Base-by-base conservation (phyloP, 352 stramenopile species). In the Phytophthora boehmeriae region DNA sequence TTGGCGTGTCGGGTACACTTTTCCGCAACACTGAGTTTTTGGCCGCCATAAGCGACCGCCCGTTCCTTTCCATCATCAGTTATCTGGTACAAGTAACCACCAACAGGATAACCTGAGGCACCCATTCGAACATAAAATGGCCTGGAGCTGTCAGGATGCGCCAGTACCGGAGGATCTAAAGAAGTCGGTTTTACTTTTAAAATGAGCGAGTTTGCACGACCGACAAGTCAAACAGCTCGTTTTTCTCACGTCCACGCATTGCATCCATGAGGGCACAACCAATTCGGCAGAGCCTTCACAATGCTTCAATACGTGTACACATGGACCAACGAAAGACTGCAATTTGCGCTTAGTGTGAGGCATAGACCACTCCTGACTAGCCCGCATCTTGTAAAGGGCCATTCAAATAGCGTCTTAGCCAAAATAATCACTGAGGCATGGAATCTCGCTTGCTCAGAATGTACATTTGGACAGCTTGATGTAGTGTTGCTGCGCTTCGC, bases 91-190 rank as follows among this genome's bases (percentile, higher is more conserved):
- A 54, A 16, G 10, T 54, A 62, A 5, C 34, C 43, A 11, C 43
- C 32, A 9, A 48, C 25, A 10, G 34, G 43, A 25, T 54, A 62
- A 19, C 48, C 54, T 27, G 32, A 43, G 6, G 54, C 34, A 39
- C 54, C 43, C 32, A 54, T 62, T 45, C 50, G 43, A 2, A 48
- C 44, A 36, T 54, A 34, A 47, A 62, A 54, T n/a, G 32, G n/a
- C n/a, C 22, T 32, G n/a, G 3, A 13, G 43, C 27, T 11, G 49
- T 54, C 28, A 42, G 44, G 43, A 14, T 62, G 16, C 0, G 44
- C 27, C 8, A 62, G 43, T n/a, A 54, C n/a, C 4, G 19, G 22
- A 14, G 34, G 32, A 2, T 16, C 38, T 1, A 30, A 34, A 54
- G 2, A 6, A 41, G 28, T 17, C 8, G 1, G 16, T 55, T 63